Base-by-base conservation (phyloP, 352 stramenopile genomes). In the Phytophthora lateralis region DNA sequence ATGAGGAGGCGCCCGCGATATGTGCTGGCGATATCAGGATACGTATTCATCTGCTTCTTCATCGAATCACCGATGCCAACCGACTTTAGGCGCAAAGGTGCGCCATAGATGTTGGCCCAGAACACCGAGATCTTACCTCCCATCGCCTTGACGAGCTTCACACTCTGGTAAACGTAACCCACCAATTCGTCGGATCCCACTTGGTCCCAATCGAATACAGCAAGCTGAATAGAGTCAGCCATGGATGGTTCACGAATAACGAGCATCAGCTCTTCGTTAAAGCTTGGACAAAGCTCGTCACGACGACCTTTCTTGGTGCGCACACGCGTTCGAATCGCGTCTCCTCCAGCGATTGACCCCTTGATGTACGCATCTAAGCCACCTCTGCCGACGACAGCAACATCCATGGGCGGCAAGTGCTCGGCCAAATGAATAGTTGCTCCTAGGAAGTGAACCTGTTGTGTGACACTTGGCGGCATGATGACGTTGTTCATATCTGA, bases 1-100 rank as follows among this genome's bases (percentile, higher is more conserved):
- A 97, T 69, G 21, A 97, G 66, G 14, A 97, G 60, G 4, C 88
- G 81, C 2, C 90, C 90, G 43, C 88, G 82, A 50, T 96, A 96
- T 1, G 84, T 93, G 12, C 81, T 93, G 10, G 81, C 88, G 41
- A 89, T 82, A 18, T 94, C 78, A 0, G 90, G 88, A 41, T 86
- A 89, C 32, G 69, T 84, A 60, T 96, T 96, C 90, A 97, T 97
- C 48, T 91, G 80, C 27, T 88, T 87, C 57, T 90, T 85, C 44
- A 88, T 74, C 8, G 73, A 78, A 45, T 85, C 75, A 4, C 82
- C 75, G 29, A 90, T 70, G 4, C 72, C 79, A 14, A 89, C 73
- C 24, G 76, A 73, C 62, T 86, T 89, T 6, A 80, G 54, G 27
- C 70, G 65, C 29, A 94, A 21, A 5, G 85, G 85, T 1, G 82